Conservation (phyloP, 164 flowering plant species). For the Vitis riparia region DNA sequence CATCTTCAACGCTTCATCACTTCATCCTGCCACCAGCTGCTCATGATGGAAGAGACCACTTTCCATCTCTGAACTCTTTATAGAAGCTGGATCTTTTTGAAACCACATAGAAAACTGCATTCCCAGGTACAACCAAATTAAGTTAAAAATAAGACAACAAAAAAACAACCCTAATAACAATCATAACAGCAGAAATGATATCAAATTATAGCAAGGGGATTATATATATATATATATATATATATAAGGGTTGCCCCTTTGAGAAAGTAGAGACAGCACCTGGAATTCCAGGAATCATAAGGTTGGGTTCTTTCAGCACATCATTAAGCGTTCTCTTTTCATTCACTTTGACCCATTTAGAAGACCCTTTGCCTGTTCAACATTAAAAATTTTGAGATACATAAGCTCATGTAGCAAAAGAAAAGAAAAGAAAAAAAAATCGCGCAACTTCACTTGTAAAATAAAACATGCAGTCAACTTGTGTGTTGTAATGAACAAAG, state of each 20-base stretch:
- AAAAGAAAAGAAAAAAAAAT: no score
- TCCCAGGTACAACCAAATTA: not conserved
- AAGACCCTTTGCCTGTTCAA: conserved; percentile 33
- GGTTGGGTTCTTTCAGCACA: conserved; percentile 58
- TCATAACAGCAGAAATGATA: not conserved
- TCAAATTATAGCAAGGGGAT: not conserved
- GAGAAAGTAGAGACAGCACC: conserved; percentile 37
- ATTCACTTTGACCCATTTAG: conserved; percentile 70
- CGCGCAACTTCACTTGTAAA: no score
- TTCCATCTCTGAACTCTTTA: conserved; percentile 71
- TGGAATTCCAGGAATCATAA: conserved; percentile 80
- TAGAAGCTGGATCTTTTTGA: conserved; percentile 78
- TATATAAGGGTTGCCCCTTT: not conserved
- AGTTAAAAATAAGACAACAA: not conserved
- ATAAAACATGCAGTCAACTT: no score
- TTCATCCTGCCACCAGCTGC: not conserved
- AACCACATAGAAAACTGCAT: conserved; percentile 81
- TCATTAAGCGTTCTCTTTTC: conserved; percentile 70
- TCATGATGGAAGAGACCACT: conserved; percentile 61
- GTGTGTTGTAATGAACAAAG: no score
- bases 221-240: no score
- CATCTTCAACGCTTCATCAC: no score
- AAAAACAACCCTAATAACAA: not conserved
- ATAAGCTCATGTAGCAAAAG: no score
- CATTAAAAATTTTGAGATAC: not conserved